Conservation (phyloP, 768 basidiomycete genomes). For the Hebeloma cylindrosporum region DNA sequence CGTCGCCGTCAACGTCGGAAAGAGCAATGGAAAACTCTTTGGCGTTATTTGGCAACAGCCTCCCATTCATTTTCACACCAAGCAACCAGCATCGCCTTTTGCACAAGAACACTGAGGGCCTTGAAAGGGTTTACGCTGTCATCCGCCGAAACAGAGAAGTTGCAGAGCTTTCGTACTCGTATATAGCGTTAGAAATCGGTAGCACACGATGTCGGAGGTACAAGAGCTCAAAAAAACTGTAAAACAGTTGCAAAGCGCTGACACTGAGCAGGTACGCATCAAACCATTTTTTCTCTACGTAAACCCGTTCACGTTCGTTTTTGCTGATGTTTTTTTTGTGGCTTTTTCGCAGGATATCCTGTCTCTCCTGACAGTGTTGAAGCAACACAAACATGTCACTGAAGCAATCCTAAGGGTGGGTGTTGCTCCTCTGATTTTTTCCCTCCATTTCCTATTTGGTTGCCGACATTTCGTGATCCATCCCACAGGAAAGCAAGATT, state of each 20-base stretch:
- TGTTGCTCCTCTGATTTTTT: conserved; percentile 38
- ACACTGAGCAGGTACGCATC: conserved; percentile 36
- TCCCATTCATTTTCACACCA: conserved; percentile 1
- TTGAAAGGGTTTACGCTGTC: conserved; percentile 4
- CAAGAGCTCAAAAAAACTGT: conserved; percentile 78
- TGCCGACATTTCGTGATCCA: conserved; percentile 9
- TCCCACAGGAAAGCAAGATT: conserved; percentile 80
- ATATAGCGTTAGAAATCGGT: conserved; percentile 34
- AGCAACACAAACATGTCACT: conserved; percentile 69
- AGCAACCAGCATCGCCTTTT: conserved; percentile 1
- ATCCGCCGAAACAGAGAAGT: conserved; percentile 8
- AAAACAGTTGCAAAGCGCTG: conserved; percentile 70
- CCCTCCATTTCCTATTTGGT: conserved; percentile 21
- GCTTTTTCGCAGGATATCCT: conserved; percentile 55
- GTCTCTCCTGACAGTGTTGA: conserved; percentile 59
- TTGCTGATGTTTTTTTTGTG: conserved; percentile 30
- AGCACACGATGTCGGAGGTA: conserved; percentile 45
- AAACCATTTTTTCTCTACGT: conserved; percentile 30
- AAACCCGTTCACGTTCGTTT: conserved; percentile 37
- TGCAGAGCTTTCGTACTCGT: conserved; percentile 13
- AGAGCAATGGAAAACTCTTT: conserved; percentile 12
- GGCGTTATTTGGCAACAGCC: conserved; percentile 18
- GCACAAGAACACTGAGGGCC: conserved; percentile 4
- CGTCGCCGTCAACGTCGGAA: not conserved
- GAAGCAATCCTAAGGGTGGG: conserved; percentile 75